Conservation (phyloP, 208 protist genomes). For the Acanthamoeba polyphaga region DNA sequence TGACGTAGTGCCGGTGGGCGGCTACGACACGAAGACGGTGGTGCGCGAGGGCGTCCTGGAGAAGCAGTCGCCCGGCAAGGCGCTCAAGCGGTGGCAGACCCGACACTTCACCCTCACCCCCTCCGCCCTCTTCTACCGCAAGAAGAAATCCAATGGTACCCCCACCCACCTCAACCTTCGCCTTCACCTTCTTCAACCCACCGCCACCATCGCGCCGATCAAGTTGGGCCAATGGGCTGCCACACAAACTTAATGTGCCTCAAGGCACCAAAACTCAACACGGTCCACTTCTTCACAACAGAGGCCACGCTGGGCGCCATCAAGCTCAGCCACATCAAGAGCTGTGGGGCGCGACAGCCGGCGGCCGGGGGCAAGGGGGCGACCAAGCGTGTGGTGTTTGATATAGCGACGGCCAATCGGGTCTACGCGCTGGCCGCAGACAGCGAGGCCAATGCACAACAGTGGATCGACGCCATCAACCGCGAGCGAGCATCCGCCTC, state of each 20-base stretch:
- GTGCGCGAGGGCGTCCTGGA: background rate
- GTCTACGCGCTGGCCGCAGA: background rate
- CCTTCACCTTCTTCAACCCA: background rate
- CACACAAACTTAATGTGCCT: too few relatives aligned
- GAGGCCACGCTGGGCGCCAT: background rate
- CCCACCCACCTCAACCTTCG: background rate
- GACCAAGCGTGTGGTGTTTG: background rate
- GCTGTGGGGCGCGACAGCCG: background rate
- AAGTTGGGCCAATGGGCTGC: too few relatives aligned
- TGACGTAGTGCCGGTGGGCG: background rate
- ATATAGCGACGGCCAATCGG: background rate
- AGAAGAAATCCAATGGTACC: background rate
- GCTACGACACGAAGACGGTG: background rate
- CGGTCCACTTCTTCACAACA: background rate
- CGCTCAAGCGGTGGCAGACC: slow-evolving; percentile 20
- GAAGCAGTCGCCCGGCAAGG: slow-evolving; percentile 9
- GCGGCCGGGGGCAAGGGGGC: too few relatives aligned
- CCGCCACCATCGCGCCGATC: background rate
- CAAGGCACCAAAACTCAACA: too few relatives aligned
- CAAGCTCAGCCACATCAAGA: background rate
- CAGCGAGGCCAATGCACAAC: background rate
- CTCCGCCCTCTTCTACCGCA: slow-evolving; percentile 1
- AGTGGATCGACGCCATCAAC: background rate
- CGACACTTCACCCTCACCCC: slow-evolving; percentile 8
- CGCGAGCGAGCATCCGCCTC: background rate